Percentiles rank a stretch among this genome's conserved stretches.
These are phyloP conservation scores for Suillus plorans DNA, from an alignment of 768 basidiomycete species.

Conservation along the genomic window DNA sequence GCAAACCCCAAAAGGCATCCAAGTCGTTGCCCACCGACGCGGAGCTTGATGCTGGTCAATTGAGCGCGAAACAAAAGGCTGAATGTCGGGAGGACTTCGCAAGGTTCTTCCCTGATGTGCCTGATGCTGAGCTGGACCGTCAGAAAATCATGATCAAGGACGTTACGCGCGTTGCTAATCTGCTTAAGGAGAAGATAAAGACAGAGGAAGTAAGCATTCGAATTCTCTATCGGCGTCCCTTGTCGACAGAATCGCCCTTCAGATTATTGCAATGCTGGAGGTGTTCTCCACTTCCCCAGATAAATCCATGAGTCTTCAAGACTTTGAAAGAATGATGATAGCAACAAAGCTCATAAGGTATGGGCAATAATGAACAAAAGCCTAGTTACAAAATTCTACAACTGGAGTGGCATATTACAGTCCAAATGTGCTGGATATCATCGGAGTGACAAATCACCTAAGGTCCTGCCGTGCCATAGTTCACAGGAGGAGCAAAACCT, in stretches of 20 bases:
- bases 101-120: constrained; percentile 68
- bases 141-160: constrained; percentile 69
- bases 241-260: constrained; percentile 7
- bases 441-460: not conserved
- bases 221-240: not conserved
- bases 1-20: constrained; percentile 4
- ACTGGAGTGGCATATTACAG: not conserved
- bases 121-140: constrained; percentile 43
- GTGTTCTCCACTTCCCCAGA: constrained; percentile 70
- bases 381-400: constrained; percentile 4
- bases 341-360: constrained; percentile 45
- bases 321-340: constrained; percentile 79
- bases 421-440: constrained; percentile 4
- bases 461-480: constrained; percentile 34
- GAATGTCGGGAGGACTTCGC: constrained; percentile 60
- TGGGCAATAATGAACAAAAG: not conserved
- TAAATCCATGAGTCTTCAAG: constrained; percentile 62
- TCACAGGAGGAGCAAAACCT: constrained; percentile 23
- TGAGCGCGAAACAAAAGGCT: constrained; percentile 53
- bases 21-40: not conserved
- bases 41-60: constrained; percentile 13
- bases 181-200: constrained; percentile 71
- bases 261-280: constrained; percentile 83
- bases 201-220: constrained; percentile 61
- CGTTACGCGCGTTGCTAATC: constrained; percentile 54